Evolutionary conservation across 129 eudicot genomes (phyloP).

Genomic region (Cynara cardunculus): DNA sequence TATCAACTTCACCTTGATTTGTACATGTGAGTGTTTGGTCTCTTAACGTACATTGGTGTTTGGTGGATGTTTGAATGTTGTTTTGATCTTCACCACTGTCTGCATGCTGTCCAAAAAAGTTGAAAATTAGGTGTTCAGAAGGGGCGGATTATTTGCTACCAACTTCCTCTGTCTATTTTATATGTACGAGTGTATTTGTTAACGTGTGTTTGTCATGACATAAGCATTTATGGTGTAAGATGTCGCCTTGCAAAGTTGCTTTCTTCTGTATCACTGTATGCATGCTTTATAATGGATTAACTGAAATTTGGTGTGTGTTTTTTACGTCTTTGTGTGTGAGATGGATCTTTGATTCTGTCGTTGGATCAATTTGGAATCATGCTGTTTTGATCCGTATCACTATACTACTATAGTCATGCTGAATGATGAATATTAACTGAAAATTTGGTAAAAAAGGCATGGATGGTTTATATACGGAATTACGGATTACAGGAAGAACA

Average conservation of each 20-base stretch:
- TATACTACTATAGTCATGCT: not conserved
- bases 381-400: not conserved
- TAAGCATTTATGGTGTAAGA: not conserved
- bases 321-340: not conserved
- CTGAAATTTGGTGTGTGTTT: not conserved
- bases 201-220: not conserved
- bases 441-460: not conserved
- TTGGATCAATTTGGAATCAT: constrained; percentile 8
- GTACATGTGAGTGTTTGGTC: not conserved
- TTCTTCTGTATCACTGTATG: not conserved
- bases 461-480: not conserved
- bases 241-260: not conserved
- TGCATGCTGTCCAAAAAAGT: not conserved
- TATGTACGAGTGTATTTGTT: not conserved
- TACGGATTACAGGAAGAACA: too few species aligned
- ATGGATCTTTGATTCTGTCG: not conserved
- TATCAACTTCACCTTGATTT: not conserved
- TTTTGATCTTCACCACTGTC: not conserved
- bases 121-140: not conserved
- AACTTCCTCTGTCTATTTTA: not conserved
- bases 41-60: not conserved
- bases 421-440: not conserved
- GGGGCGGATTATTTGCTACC: constrained; percentile 6
- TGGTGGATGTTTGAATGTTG: not conserved
- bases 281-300: not conserved